Evolutionary conservation across 495 filamentous ascomycete species (phyloP), one percentile per base, ranked within the genome.

Genomic region (Hyaloscypha hepaticicola): DNA sequence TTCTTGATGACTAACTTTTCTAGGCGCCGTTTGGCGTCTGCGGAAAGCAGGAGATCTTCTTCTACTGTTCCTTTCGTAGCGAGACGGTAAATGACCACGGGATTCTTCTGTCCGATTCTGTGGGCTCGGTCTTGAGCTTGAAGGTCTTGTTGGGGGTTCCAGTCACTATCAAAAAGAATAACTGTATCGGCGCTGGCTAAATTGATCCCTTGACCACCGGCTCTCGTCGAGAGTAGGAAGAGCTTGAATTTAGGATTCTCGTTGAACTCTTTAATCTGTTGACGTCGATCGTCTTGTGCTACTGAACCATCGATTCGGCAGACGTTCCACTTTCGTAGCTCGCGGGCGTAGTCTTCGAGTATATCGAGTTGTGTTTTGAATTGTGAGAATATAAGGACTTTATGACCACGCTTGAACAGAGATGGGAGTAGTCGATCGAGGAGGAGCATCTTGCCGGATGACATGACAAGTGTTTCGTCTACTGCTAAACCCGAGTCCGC

Each of bases 71-170:
- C 90, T 70, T 93, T 92, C 0, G 95, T 99, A 0, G 95, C 95
- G 16, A 99, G 84, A 6, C 95, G 90, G 77, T 95, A 99, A n/a
- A 99, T 88, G 24, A 99, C 85, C 7, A 99, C 95, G 0, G 93
- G 93, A 24, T 87, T 83, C 34, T 87, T 96, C 73, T 99, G 95
- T 0, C 95, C 95, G 58, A 99, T 98, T 34, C 95, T 87, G 72
- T 99, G 95, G 1, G 90, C 92, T 22, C 95, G 90, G 70, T 99
- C 95, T 74, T 96, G 92, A 0, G 95, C 95, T 73, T 99, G 95
- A 19, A 99, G 82, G 75, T 99, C 95, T 71, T 96, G 92, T 74
- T 98, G 95, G 0, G 95, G 95, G 72, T 99, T 99, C 94, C 95
- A 99, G 74, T 99, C 95, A 29, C 85, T 90, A 75, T 99, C 95